Percentiles rank a stretch among this genome's conserved stretches.
phyloP scores from a whole-genome alignment of 1,139 yeast genomes.

The Yamadazyma conglobata region DNA sequence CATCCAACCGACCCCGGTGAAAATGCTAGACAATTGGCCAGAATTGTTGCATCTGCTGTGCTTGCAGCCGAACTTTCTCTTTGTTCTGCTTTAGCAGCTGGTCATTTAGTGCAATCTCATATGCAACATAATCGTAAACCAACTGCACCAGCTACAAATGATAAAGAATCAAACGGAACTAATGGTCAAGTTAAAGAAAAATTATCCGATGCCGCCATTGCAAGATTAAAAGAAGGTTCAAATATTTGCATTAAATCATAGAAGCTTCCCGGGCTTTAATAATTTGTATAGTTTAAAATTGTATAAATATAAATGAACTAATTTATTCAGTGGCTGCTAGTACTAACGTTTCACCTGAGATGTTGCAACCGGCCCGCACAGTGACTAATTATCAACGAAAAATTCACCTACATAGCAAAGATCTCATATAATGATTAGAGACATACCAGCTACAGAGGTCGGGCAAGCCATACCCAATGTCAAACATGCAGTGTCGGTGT shows the following conservation, averaged over 20 bases:
- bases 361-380: too few relatives aligned
- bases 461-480: constrained; percentile 90
- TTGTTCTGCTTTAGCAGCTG: constrained; percentile 95
- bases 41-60: constrained; percentile 89
- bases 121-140: constrained; percentile 90
- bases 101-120: constrained; percentile 96
- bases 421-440: constrained; percentile 9
- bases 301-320: too few relatives aligned
- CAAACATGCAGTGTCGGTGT: constrained; percentile 89
- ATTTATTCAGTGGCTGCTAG: too few relatives aligned
- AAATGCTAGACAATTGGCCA: constrained; percentile 94
- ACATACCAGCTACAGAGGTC: constrained; percentile 43
- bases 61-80: constrained; percentile 95
- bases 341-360: too few relatives aligned
- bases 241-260: constrained; percentile 62
- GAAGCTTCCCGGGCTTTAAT: too few relatives aligned
- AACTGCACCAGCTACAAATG: constrained; percentile 28
- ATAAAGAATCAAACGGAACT: too few relatives aligned
- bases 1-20: constrained; percentile 92
- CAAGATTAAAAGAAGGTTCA: constrained; percentile 65
- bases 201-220: constrained; percentile 34
- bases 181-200: constrained; percentile 10
- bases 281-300: too few relatives aligned
- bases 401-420: too few relatives aligned
- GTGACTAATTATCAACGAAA: too few relatives aligned